Percentiles rank a stretch among this genome's conserved stretches.
phyloP scores from a whole-genome alignment of 1,284 basidiomycete genomes.

The Fomes fomentarius region DNA sequence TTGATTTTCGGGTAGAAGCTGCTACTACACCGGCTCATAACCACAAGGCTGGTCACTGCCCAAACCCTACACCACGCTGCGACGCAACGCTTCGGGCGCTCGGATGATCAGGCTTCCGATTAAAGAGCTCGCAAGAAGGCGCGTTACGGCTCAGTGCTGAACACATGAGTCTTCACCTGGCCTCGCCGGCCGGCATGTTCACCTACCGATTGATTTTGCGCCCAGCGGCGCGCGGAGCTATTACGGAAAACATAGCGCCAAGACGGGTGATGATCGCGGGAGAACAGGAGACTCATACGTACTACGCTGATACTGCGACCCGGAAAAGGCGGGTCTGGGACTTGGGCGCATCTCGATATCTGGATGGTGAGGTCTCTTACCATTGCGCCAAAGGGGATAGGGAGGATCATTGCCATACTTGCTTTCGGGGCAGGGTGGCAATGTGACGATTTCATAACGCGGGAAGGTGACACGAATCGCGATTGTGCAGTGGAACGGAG shows the following conservation, averaged over 20 bases:
- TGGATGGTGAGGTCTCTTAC: background rate
- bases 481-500: background rate
- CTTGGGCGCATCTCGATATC: background rate
- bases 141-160: background rate
- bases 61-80: slow-evolving; percentile 5
- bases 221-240: background rate
- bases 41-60: slow-evolving; percentile 1
- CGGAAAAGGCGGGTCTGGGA: background rate
- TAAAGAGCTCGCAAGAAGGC: background rate
- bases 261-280: slow-evolving; percentile 10
- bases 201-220: background rate
- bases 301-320: background rate
- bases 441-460: background rate
- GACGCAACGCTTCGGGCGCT: slow-evolving; percentile 1
- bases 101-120: slow-evolving; percentile 19
- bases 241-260: background rate
- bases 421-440: background rate
- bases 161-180: background rate
- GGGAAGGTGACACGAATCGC: background rate
- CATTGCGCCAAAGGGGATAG: background rate
- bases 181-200: background rate
- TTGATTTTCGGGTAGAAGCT: too few species aligned
- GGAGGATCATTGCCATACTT: background rate
- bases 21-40: background rate
- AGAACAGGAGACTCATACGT: slow-evolving; percentile 6